Evolutionary conservation across 495 filamentous ascomycete species (phyloP).

Genomic region (Penicillium dipodomyicola): DNA sequence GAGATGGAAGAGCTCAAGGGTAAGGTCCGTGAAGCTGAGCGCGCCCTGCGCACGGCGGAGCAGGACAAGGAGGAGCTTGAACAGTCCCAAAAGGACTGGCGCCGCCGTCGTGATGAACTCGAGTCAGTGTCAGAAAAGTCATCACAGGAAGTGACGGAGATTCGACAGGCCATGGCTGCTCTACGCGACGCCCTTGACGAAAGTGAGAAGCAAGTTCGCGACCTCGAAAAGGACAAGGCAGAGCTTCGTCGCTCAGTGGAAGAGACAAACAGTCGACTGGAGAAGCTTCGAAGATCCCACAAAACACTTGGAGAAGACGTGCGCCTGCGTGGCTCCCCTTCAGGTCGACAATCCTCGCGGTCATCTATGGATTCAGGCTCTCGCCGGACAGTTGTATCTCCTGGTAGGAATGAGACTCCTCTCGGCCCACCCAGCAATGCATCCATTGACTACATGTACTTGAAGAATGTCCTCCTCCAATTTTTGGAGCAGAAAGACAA

Average conservation of each 20-base stretch:
- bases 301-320: slow-evolving; percentile 50
- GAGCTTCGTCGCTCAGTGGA: slow-evolving; percentile 75
- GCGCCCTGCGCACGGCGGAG: slow-evolving; percentile 62
- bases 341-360: slow-evolving; percentile 54
- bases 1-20: slow-evolving; percentile 85
- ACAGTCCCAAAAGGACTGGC: slow-evolving; percentile 68
- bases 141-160: slow-evolving; percentile 67
- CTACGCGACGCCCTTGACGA: slow-evolving; percentile 80
- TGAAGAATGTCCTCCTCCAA: slow-evolving; percentile 93
- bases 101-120: slow-evolving; percentile 67
- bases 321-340: slow-evolving; percentile 39
- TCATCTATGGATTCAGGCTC: slow-evolving; percentile 67
- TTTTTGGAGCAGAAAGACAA: slow-evolving; percentile 95
- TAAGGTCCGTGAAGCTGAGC: slow-evolving; percentile 76
- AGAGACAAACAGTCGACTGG: slow-evolving; percentile 69
- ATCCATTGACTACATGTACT: slow-evolving; percentile 73
- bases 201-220: slow-evolving; percentile 77
- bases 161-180: slow-evolving; percentile 72
- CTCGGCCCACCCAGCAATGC: slow-evolving; percentile 26
- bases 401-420: slow-evolving; percentile 39
- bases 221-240: slow-evolving; percentile 74
- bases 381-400: slow-evolving; percentile 38
- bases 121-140: slow-evolving; percentile 67
- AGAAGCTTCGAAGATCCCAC: slow-evolving; percentile 75
- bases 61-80: slow-evolving; percentile 71